These are phyloP conservation scores for Tetrahymena borealis DNA, from an alignment of 73 alveolate genomes.

Conservation along the genomic window DNA sequence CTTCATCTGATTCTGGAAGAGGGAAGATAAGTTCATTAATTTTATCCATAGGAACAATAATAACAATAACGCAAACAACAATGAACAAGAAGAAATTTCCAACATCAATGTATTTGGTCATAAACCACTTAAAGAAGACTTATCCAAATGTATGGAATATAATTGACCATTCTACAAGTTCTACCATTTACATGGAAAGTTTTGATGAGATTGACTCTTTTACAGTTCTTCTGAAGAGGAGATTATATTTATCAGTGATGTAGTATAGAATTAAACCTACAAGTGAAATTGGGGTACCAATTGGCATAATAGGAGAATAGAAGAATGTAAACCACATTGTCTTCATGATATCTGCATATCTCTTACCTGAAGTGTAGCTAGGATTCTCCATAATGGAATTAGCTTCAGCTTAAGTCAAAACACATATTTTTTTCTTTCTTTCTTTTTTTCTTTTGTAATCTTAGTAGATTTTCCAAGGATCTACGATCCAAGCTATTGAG, in stretches of 20 bases:
- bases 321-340: conserved; percentile 48
- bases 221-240: conserved; percentile 27
- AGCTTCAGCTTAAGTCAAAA: conserved; percentile 21
- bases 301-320: conserved; percentile 32
- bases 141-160: conserved; percentile 27
- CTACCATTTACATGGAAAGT: conserved; percentile 28
- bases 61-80: not conserved
- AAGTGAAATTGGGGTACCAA: conserved; percentile 17
- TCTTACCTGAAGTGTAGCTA: conserved; percentile 31
- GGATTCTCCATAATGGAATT: conserved; percentile 42
- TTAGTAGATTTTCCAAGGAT: conserved; percentile 37
- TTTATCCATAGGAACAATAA: conserved; percentile 34
- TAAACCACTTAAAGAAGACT: conserved; percentile 5
- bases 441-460: conserved; percentile 14
- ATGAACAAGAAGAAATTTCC: conserved; percentile 28
- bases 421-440: conserved; percentile 22
- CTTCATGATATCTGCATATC: conserved; percentile 47
- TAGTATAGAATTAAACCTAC: conserved; percentile 26
- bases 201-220: conserved; percentile 25
- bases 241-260: conserved; percentile 29
- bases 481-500: conserved; percentile 33
- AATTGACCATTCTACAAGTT: conserved; percentile 15
- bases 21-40: conserved; percentile 29
- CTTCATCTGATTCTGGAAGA: conserved; percentile 28
- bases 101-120: conserved; percentile 14